A percentile compares a stretch with the other conserved stretches of the same genome.
Conservation (phyloP, 352 stramenopile species). For the Peronospora belbahrii region DNA sequence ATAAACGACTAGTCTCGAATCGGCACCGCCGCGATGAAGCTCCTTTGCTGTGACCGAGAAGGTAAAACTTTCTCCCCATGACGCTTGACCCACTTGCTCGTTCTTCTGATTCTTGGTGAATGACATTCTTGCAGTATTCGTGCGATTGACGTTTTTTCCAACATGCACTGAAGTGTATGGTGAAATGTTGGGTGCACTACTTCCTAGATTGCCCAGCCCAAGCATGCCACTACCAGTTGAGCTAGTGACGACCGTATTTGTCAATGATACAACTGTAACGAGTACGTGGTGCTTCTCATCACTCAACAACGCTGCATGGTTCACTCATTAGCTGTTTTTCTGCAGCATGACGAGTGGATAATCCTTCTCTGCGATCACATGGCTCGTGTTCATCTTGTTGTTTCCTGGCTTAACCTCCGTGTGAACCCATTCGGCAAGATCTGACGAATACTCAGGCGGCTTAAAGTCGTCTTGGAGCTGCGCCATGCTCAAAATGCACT, state of each 20-base stretch:
- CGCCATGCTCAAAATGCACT: conserved; percentile 62
- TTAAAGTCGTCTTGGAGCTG: conserved; percentile 76
- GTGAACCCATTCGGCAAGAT: conserved; percentile 73
- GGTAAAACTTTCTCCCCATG: conserved; percentile 81
- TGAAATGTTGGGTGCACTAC: conserved; percentile 68
- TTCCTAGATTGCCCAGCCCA: conserved; percentile 64
- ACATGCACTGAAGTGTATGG: conserved; percentile 74
- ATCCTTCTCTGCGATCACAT: conserved; percentile 65
- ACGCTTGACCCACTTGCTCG: conserved; percentile 33
- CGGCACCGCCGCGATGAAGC: conserved; percentile 25
- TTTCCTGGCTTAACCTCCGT: conserved; percentile 68
- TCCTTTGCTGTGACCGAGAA: conserved; percentile 58
- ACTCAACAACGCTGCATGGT: conserved; percentile 26
- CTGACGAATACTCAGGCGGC: conserved; percentile 59
- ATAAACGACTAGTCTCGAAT: conserved; percentile 28
- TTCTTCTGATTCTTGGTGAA: conserved; percentile 43
- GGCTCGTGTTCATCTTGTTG: conserved; percentile 78
- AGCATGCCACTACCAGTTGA: conserved; percentile 61
- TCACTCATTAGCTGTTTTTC: conserved; percentile 33
- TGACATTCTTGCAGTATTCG: conserved; percentile 61
- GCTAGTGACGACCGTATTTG: conserved; percentile 52
- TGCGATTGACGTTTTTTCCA: conserved; percentile 57
- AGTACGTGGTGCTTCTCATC: conserved; percentile 63
- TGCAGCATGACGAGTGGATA: conserved; percentile 67
- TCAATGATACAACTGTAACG: conserved; percentile 51